Evolutionary conservation across 2,329 filamentous ascomycete genomes (phyloP).

Genomic region (Pseudogymnoascus sp.): DNA sequence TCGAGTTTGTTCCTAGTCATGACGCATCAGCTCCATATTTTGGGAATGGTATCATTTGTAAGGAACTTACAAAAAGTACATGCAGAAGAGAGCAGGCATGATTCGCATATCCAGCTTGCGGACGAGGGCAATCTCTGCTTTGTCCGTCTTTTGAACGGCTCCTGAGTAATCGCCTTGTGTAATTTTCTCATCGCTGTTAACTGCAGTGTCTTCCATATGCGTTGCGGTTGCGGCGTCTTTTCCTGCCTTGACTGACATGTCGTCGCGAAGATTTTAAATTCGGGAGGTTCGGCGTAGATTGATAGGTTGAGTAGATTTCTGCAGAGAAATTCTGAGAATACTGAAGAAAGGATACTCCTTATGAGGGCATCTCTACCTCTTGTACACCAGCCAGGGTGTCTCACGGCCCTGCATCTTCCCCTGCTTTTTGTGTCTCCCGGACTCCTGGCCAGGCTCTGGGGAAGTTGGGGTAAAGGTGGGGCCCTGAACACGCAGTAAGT

Average conservation of each 20-base stretch:
- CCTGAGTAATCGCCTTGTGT: constrained; percentile 26
- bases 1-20: constrained; percentile 26
- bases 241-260: not conserved
- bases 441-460: not conserved
- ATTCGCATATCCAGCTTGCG: constrained; percentile 31
- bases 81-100: constrained; percentile 17
- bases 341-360: not conserved
- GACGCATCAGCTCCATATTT: constrained; percentile 16
- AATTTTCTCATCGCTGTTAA: not conserved
- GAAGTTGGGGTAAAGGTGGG: not conserved
- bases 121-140: constrained; percentile 30
- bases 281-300: not conserved
- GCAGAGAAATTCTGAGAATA: not conserved
- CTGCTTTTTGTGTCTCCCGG: not conserved
- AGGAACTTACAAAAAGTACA: constrained; percentile 8
- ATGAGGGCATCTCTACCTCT: not conserved
- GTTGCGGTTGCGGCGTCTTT: not conserved
- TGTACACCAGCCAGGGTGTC: not conserved
- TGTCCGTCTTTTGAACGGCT: constrained; percentile 28
- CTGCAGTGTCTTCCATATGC: not conserved
- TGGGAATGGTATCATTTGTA: not conserved
- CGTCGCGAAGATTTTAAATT: not conserved
- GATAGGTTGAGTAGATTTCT: not conserved
- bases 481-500: not conserved
- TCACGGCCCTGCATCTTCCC: not conserved